Evolutionary conservation across 2,329 filamentous ascomycete species (phyloP).

Genomic region (Colletotrichum chlorophyti): DNA sequence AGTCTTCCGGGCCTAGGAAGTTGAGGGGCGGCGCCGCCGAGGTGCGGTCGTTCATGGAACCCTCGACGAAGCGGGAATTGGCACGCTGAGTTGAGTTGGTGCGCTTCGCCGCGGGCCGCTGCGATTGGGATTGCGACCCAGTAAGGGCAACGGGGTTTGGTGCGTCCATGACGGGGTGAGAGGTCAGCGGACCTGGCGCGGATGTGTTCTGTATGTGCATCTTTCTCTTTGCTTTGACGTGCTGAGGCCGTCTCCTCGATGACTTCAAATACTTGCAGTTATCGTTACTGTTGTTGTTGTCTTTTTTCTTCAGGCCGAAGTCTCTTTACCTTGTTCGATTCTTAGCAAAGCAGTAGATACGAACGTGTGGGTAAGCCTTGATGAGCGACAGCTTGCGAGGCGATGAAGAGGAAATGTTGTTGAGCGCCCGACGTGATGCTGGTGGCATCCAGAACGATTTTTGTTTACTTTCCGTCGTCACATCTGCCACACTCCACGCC

Average conservation of each 20-base stretch:
- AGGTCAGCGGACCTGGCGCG: constrained; percentile 26
- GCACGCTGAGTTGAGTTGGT: constrained; percentile 26
- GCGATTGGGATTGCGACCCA: no score
- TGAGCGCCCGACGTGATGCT: background rate
- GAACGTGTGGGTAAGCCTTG: background rate
- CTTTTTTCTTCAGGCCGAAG: no score
- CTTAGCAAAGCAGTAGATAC: background rate
- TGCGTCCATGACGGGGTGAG: constrained; percentile 23
- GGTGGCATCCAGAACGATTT: constrained; percentile 6
- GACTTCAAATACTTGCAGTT: no score
- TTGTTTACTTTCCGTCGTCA: constrained; percentile 24
- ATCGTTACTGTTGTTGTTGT: no score
- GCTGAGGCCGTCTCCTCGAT: background rate
- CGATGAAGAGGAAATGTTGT: background rate
- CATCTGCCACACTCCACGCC: constrained; percentile 9
- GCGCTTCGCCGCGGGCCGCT: constrained; percentile 22
- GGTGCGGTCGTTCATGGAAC: constrained; percentile 83
- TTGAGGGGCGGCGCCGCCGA: constrained; percentile 74
- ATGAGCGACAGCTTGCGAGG: background rate
- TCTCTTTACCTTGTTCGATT: background rate
- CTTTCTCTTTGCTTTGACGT: background rate
- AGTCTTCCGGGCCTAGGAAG: constrained; percentile 60
- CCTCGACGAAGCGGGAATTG: constrained; percentile 69
- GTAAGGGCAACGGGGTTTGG: background rate
- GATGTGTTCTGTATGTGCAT: constrained; percentile 18